Evolutionary conservation across 495 filamentous ascomycete species (phyloP), one percentile per base, ranked within the genome.

Genomic region (Lasiosphaeria miniovina): DNA sequence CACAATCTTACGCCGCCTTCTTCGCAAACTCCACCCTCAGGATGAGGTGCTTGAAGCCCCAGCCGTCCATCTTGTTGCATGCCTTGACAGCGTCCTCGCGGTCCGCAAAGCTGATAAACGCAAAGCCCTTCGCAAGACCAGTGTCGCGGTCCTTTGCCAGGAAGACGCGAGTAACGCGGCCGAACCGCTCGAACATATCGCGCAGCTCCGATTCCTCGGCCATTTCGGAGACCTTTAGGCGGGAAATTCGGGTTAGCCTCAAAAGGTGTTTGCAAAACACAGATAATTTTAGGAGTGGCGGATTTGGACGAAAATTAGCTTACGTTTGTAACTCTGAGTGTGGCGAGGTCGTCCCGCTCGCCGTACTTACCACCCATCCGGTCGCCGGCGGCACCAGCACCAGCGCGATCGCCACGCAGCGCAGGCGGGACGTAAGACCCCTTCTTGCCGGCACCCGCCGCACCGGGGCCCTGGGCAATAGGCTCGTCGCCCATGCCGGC

Each of bases 21-120:
- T 94, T 94, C 52, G 91, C 90, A 75, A 96, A 96, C 74, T 96
- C 91, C 61, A 96, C 91, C 69, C 89, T 87, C 61, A 96, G 75
- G 71, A 96, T 96, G 65, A 96, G 79, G 76, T 96, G 91, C 71
- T 88, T 87, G 77, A 92, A 96, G 70, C 91, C 91, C 75, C 89
- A 96, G 64, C 95, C 95, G 78, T 98, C 94, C 88, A 98, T 90
- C 81, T 96, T 98, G 77, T 89, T 87, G 77, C 93, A 96, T 7
- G 94, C 94, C 75, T 86, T 89, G 58, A 88, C 86, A 57, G 94
- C 94, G 76, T 98, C 95, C 59, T 77, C 74, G 64, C 93, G 83
- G 63, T 98, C 94, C 52, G 86, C 86, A 74, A 92, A 98, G 73
- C 90, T 95, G 78, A 98, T 96, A 73, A 98, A 98, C 15, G 94